Base-by-base conservation (phyloP, 2,329 filamentous ascomycete species). In the Ophiostoma sp. region DNA sequence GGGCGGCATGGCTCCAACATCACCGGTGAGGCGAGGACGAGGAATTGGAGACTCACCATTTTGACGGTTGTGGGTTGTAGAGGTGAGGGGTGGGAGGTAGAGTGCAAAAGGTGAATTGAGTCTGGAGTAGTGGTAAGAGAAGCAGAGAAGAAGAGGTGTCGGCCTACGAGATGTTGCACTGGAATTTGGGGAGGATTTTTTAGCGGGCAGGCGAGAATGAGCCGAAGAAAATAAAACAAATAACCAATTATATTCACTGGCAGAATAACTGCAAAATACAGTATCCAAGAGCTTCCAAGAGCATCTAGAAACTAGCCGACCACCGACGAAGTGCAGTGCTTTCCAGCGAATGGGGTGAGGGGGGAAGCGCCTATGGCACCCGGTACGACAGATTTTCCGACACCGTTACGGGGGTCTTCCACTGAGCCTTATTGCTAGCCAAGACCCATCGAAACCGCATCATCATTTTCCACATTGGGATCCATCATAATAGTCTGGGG, bases 281-380 rank as follows among this genome's bases (percentile, higher is more conserved):
- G 40, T 16, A 70, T 72, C 70, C 68, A 72, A 70, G 74, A 76
- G 74, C 75, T 77, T 76, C 75, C 41, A 76, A 74, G 71, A 72
- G 66, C 75, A 75, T 77, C 75, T 77, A 77, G 75, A 76, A 76
- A 72, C 73, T 65, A 64, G 38, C 67, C 67, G 64, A 47, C 40
- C 67, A 27, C 66, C 66, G 66, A n/a, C 49, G 41, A 42, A 64
- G 11, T 63, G 7, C 40, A 40, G 55, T 14, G 63, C 18, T 11
- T 11, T 44, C 7, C 40, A 36, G 42, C 63, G 63, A 64, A 64
- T 64, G 27, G 47, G 42, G 27, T 18, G 27, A 27, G 4, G 27
- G 49, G n/a, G 49, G 27, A 64, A n/a, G 11, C 42, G 40, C 40
- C 63, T 16, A 47, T 44, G 27, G 1, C 5, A 3, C 11, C 63